These are phyloP conservation scores for Fusarium palustre DNA, from an alignment of 2,329 filamentous ascomycete genomes.

Conservation along the genomic window DNA sequence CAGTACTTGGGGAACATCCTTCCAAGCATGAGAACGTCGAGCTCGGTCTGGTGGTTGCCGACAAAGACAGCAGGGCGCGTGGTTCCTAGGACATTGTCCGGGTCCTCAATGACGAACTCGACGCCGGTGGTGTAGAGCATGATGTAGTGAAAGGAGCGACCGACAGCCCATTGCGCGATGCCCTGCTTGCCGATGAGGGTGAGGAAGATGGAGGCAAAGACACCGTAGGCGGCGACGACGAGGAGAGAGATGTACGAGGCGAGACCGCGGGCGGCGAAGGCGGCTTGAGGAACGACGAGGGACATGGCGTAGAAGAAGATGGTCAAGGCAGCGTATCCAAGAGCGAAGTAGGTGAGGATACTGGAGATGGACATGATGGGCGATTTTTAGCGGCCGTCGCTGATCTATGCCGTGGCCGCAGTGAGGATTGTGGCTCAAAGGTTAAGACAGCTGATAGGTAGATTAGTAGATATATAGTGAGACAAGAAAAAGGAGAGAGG, in stretches of 20 bases:
- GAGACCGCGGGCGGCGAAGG: conserved; percentile 76
- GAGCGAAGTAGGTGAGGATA: conserved; percentile 60
- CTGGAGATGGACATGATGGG: conserved; percentile 54
- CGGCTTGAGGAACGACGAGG: conserved; percentile 66
- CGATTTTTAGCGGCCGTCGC: conserved; percentile 5
- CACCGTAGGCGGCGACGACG: conserved; percentile 76
- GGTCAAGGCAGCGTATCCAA: conserved; percentile 64
- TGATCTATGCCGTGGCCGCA: conserved; percentile 10
- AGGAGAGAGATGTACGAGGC: conserved; percentile 73
- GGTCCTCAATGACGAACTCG: conserved; percentile 78
- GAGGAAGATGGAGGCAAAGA: conserved; percentile 77
- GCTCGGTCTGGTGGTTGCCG: conserved; percentile 95
- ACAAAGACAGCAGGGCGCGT: conserved; percentile 88
- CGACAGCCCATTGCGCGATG: conserved; percentile 87
- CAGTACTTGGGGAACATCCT: conserved; percentile 90
- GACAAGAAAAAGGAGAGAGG: conserved; percentile 8
- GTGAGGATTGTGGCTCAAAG: neutral
- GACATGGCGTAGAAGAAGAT: conserved; percentile 72
- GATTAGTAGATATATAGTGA: conserved; percentile 11
- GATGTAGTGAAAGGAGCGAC: conserved; percentile 79
- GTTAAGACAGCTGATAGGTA: conserved; percentile 8
- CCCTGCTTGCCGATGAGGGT: conserved; percentile 77
- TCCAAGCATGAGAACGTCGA: conserved; percentile 93
- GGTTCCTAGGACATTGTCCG: conserved; percentile 69
- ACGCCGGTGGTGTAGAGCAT: conserved; percentile 83